phyloP scores from a whole-genome alignment of 352 stramenopile species.

The Phytophthora idaei region DNA sequence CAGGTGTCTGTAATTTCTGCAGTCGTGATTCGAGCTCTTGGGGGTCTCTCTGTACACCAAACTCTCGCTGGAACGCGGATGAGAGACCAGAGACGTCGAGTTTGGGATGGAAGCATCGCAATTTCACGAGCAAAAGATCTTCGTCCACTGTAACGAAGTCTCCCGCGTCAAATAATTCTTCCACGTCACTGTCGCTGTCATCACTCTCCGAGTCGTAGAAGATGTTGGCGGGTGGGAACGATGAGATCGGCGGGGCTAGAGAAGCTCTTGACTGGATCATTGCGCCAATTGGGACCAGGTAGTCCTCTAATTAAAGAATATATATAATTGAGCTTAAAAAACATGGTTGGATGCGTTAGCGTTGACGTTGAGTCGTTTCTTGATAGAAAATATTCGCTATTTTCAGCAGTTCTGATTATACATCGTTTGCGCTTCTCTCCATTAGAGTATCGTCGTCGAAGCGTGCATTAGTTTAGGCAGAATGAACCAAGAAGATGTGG shows the following conservation, averaged over 20 bases:
- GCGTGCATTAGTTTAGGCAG: background rate
- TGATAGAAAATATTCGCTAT: constrained; percentile 27
- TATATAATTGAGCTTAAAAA: too few relatives aligned
- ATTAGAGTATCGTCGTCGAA: too few relatives aligned
- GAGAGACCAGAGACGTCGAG: constrained; percentile 41
- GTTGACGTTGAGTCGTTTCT: constrained; percentile 25
- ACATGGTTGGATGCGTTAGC: too few relatives aligned
- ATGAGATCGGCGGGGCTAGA: constrained; percentile 32
- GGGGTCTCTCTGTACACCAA: constrained; percentile 36
- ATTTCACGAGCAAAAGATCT: constrained; percentile 67
- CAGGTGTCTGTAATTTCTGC: constrained; percentile 40
- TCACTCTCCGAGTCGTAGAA: constrained; percentile 40
- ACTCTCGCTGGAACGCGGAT: constrained; percentile 51
- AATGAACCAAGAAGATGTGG: constrained; percentile 61
- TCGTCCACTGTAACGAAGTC: constrained; percentile 55
- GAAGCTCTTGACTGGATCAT: constrained; percentile 16
- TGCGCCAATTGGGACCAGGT: background rate
- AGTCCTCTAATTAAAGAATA: background rate
- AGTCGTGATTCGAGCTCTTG: constrained; percentile 53
- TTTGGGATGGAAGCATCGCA: constrained; percentile 64
- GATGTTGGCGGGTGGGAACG: constrained; percentile 37
- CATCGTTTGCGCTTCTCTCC: too few relatives aligned
- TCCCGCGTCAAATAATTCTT: constrained; percentile 46
- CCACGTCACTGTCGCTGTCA: constrained; percentile 34
- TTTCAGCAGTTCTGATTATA: constrained; percentile 28